Evolutionary conservation across 257 asterid genomes (phyloP), one percentile per base, ranked within the genome.

Genomic region (Buddleja alternifolia): DNA sequence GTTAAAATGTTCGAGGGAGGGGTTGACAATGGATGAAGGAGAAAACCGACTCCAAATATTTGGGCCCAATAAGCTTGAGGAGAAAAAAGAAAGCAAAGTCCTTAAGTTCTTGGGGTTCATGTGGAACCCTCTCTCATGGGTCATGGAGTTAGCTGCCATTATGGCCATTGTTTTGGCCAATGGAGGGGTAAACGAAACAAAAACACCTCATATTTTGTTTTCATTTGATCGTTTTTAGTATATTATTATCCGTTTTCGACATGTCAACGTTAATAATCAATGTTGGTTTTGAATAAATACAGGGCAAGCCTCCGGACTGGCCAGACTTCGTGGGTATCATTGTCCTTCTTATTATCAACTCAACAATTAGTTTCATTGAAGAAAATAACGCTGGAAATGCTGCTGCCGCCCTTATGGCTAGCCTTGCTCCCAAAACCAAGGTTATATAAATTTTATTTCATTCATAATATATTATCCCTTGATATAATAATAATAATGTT

Each of bases 121-220:
- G 98, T 92, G 98, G 98, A 92, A 90, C 77, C 98, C 97, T 73
- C 96, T 92, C 12, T 92, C 98, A 48, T 92, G 98, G 98, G 98
- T 92, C 69, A 92, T 92, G 98, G 98, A 92, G 39, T 40, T 11
- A 69, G 98, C 98, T 29, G 97, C 98, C 17, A 69, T 92, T 10
- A 92, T 92, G 98, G 96, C 97, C 70, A 90, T 92, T 69, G 87
- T 41, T 61, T 76, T 92, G 81, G 86, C 91, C 32, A 83, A 82
- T 55, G 90, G 90, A 80, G 90, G 90, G 81, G 90, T 84, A 63
- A n/a, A n/a, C n/a, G n/a, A n/a, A n/a, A n/a, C n/a, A n/a, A n/a
- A n/a, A n/a, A n/a, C n/a, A n/a, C n/a, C n/a, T n/a, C n/a, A n/a
- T n/a, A n/a, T n/a, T n/a, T n/a, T n/a, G n/a, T n/a, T n/a, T n/a